Evolutionary conservation across 768 basidiomycete genomes (phyloP), one percentile per base, ranked within the genome.

Genomic region (Chalciporus pseudorubinellus): DNA sequence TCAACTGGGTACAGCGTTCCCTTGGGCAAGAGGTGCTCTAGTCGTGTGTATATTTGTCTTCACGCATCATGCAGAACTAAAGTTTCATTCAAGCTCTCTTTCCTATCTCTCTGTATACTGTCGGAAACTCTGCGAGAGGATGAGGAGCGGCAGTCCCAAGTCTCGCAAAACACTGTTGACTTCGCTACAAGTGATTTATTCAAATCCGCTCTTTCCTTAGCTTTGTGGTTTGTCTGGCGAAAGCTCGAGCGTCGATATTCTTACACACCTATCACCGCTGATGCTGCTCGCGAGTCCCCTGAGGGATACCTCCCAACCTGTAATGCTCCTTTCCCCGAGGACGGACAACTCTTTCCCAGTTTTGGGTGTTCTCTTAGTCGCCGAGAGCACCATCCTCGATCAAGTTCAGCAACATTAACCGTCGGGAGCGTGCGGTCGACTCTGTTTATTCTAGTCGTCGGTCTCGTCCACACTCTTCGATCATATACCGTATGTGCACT

Each of bases 401-500:
- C 45, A 19, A 45, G 28, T 38, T 18, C 21, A 29, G 29, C 33
- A 11, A 46, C 49, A 26, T 44, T 46, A 21, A 18, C 52, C 20
- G 19, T 54, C 39, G 44, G 59, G 11, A 45, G 34, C 50, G 28
- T 56, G 51, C 56, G 58, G 48, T 57, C 57, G 13, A 41, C 18
- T 11, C 19, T 59, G 29, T 45, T 47, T 28, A 59, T 63, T 46
- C 46, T 59, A 16, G 38, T 44, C 45, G 53, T 57, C 39, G 48
- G 56, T 5, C 26, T 58, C 4, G 24, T 61, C 6, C 59, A 53
- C 34, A 14, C 45, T 19, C 51, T 63, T 19, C 54, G 58, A 13
- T 52, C 54, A 26, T 52, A 59, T 42, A 41, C 26, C 20, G 65
- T 69, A 61, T 29, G 67, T 63, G 16, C 22, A 22, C 22, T 39